These are phyloP conservation scores for Ustilago loliicola DNA, from an alignment of 1,284 basidiomycete species.

Conservation along the genomic window DNA sequence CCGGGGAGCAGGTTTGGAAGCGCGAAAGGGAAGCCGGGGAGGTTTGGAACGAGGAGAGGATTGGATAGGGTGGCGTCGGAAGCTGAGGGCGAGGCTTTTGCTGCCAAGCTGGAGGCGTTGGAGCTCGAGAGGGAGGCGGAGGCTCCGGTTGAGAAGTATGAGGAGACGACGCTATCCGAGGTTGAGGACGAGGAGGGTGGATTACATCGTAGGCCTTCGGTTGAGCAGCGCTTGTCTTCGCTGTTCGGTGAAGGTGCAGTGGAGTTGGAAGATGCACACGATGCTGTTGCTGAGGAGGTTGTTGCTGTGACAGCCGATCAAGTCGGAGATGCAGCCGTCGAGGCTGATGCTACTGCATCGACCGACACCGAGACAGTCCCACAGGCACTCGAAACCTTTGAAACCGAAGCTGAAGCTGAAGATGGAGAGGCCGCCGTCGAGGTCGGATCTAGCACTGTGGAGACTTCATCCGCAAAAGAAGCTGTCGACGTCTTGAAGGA, in stretches of 20 bases:
- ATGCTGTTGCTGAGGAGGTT: background rate
- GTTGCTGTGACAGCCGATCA: background rate
- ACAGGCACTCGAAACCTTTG: background rate
- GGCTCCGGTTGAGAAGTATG: conserved; percentile 19
- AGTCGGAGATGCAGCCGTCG: background rate
- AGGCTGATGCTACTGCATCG: background rate
- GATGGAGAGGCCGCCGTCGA: background rate
- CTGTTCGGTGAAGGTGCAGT: conserved; percentile 12
- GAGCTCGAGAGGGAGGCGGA: conserved; percentile 12
- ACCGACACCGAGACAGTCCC: background rate
- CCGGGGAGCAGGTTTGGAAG: conserved; percentile 2
- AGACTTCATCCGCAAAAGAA: background rate
- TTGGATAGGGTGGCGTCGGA: conserved; percentile 39
- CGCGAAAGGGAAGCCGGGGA: conserved; percentile 1
- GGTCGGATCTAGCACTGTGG: background rate
- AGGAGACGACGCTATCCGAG: conserved; percentile 14
- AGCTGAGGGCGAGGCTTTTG: conserved; percentile 32
- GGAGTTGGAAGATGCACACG: background rate
- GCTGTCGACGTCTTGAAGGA: background rate
- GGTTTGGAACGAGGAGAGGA: conserved; percentile 13
- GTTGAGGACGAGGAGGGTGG: conserved; percentile 2
- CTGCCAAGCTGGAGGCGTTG: conserved; percentile 16
- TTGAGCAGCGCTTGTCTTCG: conserved; percentile 34
- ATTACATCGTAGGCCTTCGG: conserved; percentile 15
- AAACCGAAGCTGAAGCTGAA: background rate